Base-by-base conservation (phyloP, 352 stramenopile species). In the Pythium phragmiticola region DNA sequence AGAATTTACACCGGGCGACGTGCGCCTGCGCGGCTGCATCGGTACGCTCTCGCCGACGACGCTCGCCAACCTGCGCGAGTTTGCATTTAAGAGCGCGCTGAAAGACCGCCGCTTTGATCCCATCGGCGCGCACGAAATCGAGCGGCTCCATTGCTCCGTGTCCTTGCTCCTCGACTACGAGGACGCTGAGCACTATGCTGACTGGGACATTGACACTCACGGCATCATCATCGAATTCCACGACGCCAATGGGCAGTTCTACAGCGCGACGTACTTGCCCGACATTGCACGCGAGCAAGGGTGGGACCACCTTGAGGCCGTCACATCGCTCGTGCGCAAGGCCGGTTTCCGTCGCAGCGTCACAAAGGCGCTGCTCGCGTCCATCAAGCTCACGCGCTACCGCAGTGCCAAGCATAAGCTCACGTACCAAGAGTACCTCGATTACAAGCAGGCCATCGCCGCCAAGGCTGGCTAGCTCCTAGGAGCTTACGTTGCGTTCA, bases 101-200 rank as follows among this genome's bases (percentile, higher is more conserved):
- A 82, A 82, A 47, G 84, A 94, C 68, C 81, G 60, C 11, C 82
- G 84, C 53, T 94, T 94, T 56, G 80, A 88, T 45, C 84, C 84
- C 41, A 94, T 94, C 56, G 56, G 55, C 21, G 80, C 83, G 2
- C 72, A 85, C 41, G 84, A 94, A 60, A 66, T 94, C 14, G 72
- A 84, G 3, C 72, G 71, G 11, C 66, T 94, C 34, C 78, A 83
- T 63, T 92, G 83, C 73, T 89, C 82, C 7, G 84, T 94, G 68
- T 94, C 84, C 33, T 68, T 94, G 65, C 82, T 94, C 71, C 69
- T 92, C 51, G 78, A 92, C 78, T 92, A 89, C 63, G 68, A 94
- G 59, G 81, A 87, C 57, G 78, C 69, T 17, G 73, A 86, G 33
- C 75, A 88, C 66, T 94, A 84, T 61, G 79, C 90, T 55, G 84